Percentiles rank a stretch among this genome's conserved stretches.
Conservation (phyloP, 192 early-diverging fungal species). For the Backusella macrospora region DNA sequence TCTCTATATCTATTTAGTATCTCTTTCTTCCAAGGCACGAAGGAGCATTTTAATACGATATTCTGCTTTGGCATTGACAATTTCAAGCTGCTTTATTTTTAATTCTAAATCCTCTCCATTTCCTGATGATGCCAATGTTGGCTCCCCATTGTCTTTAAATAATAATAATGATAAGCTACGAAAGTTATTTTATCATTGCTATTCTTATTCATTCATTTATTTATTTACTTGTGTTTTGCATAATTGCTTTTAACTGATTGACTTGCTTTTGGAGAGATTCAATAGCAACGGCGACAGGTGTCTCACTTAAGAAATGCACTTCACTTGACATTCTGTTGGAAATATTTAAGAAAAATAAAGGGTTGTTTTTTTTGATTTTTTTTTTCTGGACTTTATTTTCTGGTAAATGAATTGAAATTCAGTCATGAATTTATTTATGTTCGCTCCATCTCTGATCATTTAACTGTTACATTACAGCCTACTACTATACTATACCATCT, state of each 20-base stretch:
- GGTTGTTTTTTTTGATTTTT: neutral
- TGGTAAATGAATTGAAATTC: neutral
- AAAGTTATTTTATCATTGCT: no score
- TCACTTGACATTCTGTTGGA: neutral
- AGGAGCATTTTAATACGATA: slow-evolving; percentile 32
- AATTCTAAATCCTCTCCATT: slow-evolving; percentile 10
- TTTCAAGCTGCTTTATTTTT: slow-evolving; percentile 16
- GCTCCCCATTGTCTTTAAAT: neutral
- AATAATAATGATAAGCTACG: neutral
- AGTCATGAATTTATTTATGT: neutral
- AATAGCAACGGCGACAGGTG: slow-evolving; percentile 26
- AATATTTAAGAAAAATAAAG: neutral
- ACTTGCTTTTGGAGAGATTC: slow-evolving; percentile 28
- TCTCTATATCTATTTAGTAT: slow-evolving; percentile 1
- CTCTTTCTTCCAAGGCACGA: slow-evolving; percentile 30
- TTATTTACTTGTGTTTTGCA: slow-evolving; percentile 5
- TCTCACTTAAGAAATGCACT: neutral
- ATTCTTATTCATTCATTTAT: neutral
- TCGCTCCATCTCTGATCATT: neutral
- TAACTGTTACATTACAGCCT: neutral
- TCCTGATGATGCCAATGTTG: neutral
- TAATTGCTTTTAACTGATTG: slow-evolving; percentile 21
- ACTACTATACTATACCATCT: no score
- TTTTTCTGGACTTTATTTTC: neutral
- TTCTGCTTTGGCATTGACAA: slow-evolving; percentile 22